phyloP scores from a whole-genome alignment of 129 eudicot genomes.

The Dittrichia graveolens region DNA sequence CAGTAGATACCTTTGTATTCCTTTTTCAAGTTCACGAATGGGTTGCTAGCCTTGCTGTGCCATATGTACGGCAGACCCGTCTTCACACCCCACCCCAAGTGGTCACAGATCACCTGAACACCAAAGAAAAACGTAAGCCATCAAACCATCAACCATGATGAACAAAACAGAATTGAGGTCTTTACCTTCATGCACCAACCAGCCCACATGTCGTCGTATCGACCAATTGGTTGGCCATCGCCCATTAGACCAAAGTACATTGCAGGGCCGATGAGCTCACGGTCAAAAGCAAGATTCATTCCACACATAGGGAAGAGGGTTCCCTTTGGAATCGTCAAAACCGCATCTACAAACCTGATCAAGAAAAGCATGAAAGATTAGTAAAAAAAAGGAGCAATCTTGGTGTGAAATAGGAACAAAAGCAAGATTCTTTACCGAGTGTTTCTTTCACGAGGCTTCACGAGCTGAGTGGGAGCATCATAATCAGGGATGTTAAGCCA shows the following conservation, averaged over 20 bases:
- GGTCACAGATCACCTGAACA: conserved; percentile 66
- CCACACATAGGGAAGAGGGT: conserved; percentile 86
- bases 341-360: conserved; percentile 67
- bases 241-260: conserved; percentile 91
- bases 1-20: conserved; percentile 79
- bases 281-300: conserved; percentile 73
- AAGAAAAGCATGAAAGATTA: neutral
- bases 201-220: conserved; percentile 82
- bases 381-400: neutral
- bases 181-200: conserved; percentile 79
- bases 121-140: conserved; percentile 12
- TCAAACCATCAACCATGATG: neutral
- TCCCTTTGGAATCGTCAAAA: conserved; percentile 74
- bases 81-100: conserved; percentile 62
- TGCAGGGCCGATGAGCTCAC: conserved; percentile 76
- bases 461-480: conserved; percentile 67
- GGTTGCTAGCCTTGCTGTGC: conserved; percentile 83
- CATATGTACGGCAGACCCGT: conserved; percentile 74
- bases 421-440: conserved; percentile 35
- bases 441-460: conserved; percentile 62
- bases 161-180: neutral
- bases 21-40: conserved; percentile 67
- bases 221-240: conserved; percentile 75
- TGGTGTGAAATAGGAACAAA: neutral
- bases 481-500: conserved; percentile 70